These are phyloP conservation scores for Acanthamoeba lenticulata DNA, from an alignment of 208 protist genomes.

Conservation along the genomic window DNA sequence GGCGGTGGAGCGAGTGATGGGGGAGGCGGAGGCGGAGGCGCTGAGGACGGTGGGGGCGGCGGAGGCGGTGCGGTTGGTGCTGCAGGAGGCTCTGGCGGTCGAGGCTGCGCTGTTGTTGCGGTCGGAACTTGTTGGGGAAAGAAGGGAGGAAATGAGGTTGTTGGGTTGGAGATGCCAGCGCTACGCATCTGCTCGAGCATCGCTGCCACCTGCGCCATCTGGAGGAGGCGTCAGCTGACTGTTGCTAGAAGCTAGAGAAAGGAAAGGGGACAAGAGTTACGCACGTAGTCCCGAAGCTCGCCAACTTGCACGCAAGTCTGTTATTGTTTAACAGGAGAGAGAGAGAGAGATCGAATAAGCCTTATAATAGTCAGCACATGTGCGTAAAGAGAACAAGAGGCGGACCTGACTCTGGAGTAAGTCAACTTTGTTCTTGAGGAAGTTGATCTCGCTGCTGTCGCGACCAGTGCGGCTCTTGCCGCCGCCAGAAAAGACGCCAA, in stretches of 20 bases:
- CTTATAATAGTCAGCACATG: not conserved
- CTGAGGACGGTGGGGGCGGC: not conserved
- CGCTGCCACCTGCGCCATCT: conserved; percentile 33
- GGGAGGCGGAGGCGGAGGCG: not conserved
- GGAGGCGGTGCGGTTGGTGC: not conserved
- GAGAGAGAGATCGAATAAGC: not conserved
- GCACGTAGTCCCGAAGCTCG: not conserved
- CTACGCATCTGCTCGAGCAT: conserved; percentile 17
- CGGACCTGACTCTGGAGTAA: conserved; percentile 6
- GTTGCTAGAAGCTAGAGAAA: not conserved
- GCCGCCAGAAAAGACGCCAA: not conserved
- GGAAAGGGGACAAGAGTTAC: not conserved
- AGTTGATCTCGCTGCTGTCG: conserved; percentile 2
- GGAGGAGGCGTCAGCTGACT: not conserved
- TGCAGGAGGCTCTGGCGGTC: not conserved
- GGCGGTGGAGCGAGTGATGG: not conserved
- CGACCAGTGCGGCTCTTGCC: not conserved
- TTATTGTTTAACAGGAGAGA: not conserved
- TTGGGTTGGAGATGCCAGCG: not conserved
- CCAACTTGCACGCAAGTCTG: conserved; percentile 38
- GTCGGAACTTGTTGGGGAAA: not conserved
- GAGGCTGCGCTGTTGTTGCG: not conserved
- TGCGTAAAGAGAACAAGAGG: not conserved
- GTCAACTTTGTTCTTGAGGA: conserved; percentile 21
- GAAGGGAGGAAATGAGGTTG: not conserved